phyloP scores from a whole-genome alignment of 2,329 filamentous ascomycete genomes.

The Scorias spongiosa region DNA sequence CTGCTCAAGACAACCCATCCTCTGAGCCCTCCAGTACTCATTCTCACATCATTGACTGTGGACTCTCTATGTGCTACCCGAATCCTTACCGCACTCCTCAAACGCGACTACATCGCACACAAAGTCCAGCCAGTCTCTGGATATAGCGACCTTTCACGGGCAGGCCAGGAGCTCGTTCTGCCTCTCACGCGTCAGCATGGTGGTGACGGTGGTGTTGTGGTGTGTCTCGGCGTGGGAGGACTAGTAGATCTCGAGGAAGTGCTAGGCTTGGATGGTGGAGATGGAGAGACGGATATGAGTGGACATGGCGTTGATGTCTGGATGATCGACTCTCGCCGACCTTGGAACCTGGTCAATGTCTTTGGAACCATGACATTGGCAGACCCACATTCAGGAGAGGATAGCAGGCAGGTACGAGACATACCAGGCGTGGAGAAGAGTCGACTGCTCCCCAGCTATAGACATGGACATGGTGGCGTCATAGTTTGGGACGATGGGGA shows the following conservation, averaged over 20 bases:
- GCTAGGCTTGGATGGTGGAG: slow-evolving; percentile 52
- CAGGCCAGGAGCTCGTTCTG: slow-evolving; percentile 61
- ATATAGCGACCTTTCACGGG: slow-evolving; percentile 73
- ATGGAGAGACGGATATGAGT: slow-evolving; percentile 21
- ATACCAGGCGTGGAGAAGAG: slow-evolving; percentile 57
- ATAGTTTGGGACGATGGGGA: slow-evolving; percentile 94
- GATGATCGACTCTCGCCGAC: slow-evolving; percentile 80
- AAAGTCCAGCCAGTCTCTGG: slow-evolving; percentile 92
- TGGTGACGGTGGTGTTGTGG: slow-evolving; percentile 72
- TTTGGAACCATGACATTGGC: slow-evolving; percentile 42
- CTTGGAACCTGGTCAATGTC: slow-evolving; percentile 89
- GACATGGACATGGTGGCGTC: slow-evolving; percentile 68
- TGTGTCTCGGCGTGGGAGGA: slow-evolving; percentile 85
- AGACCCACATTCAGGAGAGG: slow-evolving; percentile 3
- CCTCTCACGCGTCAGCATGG: slow-evolving; percentile 79
- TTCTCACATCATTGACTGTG: slow-evolving; percentile 85
- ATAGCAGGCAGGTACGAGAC: slow-evolving; percentile 27
- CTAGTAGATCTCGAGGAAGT: slow-evolving; percentile 74
- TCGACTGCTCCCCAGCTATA: slow-evolving; percentile 55
- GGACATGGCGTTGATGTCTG: slow-evolving; percentile 85
- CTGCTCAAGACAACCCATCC: slow-evolving; percentile 76
- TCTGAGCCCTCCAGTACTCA: slow-evolving; percentile 76
- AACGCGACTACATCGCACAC: slow-evolving; percentile 93
- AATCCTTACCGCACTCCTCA: slow-evolving; percentile 82
- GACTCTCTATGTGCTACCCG: slow-evolving; percentile 92